Base-by-base conservation (phyloP, 768 basidiomycete genomes). In the Lactifluus pinguis region DNA sequence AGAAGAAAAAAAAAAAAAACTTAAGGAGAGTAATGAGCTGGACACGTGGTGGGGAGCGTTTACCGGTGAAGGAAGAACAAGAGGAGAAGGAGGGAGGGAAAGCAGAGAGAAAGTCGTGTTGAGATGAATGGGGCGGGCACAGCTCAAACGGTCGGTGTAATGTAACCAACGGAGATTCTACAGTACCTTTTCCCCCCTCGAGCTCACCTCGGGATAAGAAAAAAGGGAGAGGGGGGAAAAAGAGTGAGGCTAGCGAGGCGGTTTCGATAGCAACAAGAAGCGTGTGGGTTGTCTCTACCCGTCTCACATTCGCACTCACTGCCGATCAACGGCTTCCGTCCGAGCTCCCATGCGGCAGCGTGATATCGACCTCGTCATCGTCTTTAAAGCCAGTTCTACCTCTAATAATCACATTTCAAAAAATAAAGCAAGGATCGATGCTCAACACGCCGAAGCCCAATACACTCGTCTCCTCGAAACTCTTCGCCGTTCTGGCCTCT, bases 281-380 rank as follows among this genome's bases (percentile, higher is more conserved):
- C 25, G 25, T 25, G 25, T 25, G 25, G 25, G 25, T 25, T 25
- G 25, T 25, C 25, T 25, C 2, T 25, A 25, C 25, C 25, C 25
- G 25, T 25, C 25, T 25, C 25, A 2, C 25, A 25, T 4, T 34
- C 5, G 32, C 32, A 1, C 9, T 1, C 32, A 1, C 32, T 34
- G 32, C 32, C 32, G 32, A 34, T 34, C 9, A 9, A 34, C 32
- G 32, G 32, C 32, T 34, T 34, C 32, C 32, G 25, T 25, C 25
- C 25, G 25, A 25, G 25, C 25, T 25, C 25, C 25, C 25, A 25
- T 25, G 25, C 25, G 25, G 8, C 84, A 82, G 5, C 83, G 82
- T 14, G 77, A 83, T 57, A 83, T 88, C 51, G 88, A 92, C 73
- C 77, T 91, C 34, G 83, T 92, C 53, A 75, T 92, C 62, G 76